These are phyloP conservation scores for Pythium folliculosum DNA, from an alignment of 352 stramenopile genomes.

Conservation along the genomic window DNA sequence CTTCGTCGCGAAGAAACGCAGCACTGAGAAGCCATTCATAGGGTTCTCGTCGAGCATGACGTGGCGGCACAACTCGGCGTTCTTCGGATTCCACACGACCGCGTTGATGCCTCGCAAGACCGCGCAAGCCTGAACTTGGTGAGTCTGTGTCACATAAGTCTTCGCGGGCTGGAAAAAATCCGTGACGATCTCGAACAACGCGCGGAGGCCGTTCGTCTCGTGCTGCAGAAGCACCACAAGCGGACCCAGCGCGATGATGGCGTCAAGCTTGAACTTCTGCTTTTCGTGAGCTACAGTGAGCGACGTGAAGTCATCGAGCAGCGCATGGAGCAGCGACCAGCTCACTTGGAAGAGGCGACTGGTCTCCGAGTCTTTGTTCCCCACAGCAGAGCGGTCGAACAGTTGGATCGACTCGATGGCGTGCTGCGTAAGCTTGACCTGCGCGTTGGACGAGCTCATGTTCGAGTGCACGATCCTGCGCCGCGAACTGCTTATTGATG, in stretches of 20 bases:
- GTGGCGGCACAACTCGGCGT: slow-evolving; percentile 50
- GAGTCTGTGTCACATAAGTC: slow-evolving; percentile 14
- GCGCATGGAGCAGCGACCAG: slow-evolving; percentile 60
- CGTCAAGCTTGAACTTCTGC: slow-evolving; percentile 41
- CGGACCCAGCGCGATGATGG: slow-evolving; percentile 40
- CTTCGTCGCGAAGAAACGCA: slow-evolving; percentile 53
- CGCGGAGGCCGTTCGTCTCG: slow-evolving; percentile 49
- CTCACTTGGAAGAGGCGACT: slow-evolving; percentile 54
- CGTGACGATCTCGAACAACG: slow-evolving; percentile 57
- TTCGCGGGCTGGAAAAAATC: slow-evolving; percentile 40
- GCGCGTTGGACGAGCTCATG: slow-evolving; percentile 26
- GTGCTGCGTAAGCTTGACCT: slow-evolving; percentile 55
- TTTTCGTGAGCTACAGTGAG: slow-evolving; percentile 28
- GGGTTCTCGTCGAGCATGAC: slow-evolving; percentile 37
- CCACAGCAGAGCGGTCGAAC: slow-evolving; percentile 31
- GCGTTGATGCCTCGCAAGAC: slow-evolving; percentile 48
- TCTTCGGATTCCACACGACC: slow-evolving; percentile 57
- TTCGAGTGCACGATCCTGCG: slow-evolving; percentile 2
- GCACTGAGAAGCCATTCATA: slow-evolving; percentile 24
- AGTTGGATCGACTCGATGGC: slow-evolving; percentile 50
- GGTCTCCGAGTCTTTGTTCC: not conserved
- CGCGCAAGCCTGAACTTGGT: slow-evolving; percentile 44
- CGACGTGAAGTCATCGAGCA: slow-evolving; percentile 50
- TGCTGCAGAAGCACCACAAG: slow-evolving; percentile 50
- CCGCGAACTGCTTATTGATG: slow-evolving; percentile 21